Percentiles rank a stretch among this genome's conserved stretches.
Evolutionary conservation across 1,139 yeast genomes (phyloP).

Genomic region (Suhomyces maxii): DNA sequence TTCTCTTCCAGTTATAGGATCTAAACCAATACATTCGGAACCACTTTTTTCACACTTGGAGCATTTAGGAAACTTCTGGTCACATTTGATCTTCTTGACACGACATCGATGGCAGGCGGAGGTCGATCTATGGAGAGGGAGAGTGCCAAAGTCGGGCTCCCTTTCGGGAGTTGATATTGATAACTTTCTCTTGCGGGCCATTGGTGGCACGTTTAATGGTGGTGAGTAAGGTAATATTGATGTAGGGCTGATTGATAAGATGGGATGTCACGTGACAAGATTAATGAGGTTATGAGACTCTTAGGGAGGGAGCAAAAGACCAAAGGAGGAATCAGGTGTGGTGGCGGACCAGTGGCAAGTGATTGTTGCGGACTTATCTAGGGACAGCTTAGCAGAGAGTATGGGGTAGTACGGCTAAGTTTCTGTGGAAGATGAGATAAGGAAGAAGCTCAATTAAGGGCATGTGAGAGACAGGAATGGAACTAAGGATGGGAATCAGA

Average conservation of each 20-base stretch:
- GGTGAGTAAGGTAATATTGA: background rate
- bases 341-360: too few species aligned
- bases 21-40: constrained; percentile 76
- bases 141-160: background rate
- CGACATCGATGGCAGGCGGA: constrained; percentile 87
- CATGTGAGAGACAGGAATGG: too few species aligned
- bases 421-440: too few species aligned
- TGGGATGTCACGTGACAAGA: background rate
- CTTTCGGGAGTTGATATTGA: background rate
- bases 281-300: too few species aligned
- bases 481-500: too few species aligned
- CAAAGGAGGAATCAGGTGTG: too few species aligned
- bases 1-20: constrained; percentile 85
- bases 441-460: too few species aligned
- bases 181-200: background rate
- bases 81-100: constrained; percentile 76
- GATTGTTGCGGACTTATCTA: too few species aligned
- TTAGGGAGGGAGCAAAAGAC: too few species aligned
- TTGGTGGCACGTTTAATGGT: background rate
- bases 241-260: background rate
- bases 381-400: too few species aligned
- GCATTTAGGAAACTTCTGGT: constrained; percentile 80
- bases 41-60: constrained; percentile 66
- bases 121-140: constrained; percentile 47
- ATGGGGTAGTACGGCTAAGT: too few species aligned